Conservation (phyloP, 331 rosid genomes). For the Malus hybrid region DNA sequence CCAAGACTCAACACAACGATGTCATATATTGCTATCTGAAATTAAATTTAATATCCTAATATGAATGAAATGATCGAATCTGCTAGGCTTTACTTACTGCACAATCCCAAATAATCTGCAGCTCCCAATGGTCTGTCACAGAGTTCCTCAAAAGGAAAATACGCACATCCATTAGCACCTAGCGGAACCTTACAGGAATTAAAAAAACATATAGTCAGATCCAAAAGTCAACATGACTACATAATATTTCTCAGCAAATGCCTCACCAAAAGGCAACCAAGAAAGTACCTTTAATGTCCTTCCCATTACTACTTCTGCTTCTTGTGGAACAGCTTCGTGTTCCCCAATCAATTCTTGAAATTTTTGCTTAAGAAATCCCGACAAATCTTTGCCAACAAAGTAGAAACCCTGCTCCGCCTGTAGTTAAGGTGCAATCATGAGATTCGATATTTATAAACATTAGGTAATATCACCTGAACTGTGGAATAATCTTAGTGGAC, state of each 20-base stretch:
- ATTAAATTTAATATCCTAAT: neutral
- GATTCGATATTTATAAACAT: conserved; percentile 9
- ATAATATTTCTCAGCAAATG: neutral
- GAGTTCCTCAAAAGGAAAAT: conserved; percentile 79
- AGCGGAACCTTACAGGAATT: conserved; percentile 51
- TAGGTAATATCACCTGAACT: neutral
- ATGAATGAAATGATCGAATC: conserved; percentile 8
- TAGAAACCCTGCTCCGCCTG: conserved; percentile 87
- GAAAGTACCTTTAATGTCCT: conserved; percentile 57
- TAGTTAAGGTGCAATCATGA: conserved; percentile 23
- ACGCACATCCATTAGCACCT: conserved; percentile 93
- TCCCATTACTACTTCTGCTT: conserved; percentile 95
- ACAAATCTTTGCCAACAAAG: conserved; percentile 63
- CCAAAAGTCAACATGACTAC: neutral
- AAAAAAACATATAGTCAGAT: conserved; percentile 3
- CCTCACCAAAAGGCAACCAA: conserved; percentile 1
- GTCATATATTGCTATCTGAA: neutral
- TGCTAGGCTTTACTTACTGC: conserved; percentile 53
- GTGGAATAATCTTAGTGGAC: conserved; percentile 2
- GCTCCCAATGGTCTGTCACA: conserved; percentile 94
- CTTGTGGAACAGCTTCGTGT: conserved; percentile 49
- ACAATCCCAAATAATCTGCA: conserved; percentile 95
- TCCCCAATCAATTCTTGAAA: conserved; percentile 72
- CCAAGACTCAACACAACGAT: neutral
- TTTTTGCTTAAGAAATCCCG: conserved; percentile 48